Percentiles rank a stretch among this genome's conserved stretches.
phyloP scores from a whole-genome alignment of 2,329 filamentous ascomycete species.

The Hypoxylon sp. region DNA sequence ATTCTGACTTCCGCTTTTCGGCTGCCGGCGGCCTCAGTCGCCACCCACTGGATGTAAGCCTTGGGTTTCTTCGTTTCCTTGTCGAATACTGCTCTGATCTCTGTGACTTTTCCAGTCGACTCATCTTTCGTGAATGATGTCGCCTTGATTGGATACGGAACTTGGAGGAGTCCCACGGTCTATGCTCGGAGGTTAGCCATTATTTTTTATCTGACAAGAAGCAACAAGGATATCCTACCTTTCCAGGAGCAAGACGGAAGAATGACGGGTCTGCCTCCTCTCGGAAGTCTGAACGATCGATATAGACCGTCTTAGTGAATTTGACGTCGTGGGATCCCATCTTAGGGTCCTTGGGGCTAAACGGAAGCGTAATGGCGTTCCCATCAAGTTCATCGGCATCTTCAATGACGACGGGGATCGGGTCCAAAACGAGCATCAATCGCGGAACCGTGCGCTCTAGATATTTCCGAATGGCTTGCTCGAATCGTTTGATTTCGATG shows the following conservation, averaged over 20 bases:
- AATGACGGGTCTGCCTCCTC: slow-evolving; percentile 77
- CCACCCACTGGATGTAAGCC: slow-evolving; percentile 91
- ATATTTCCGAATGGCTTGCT: slow-evolving; percentile 84
- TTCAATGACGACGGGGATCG: slow-evolving; percentile 82
- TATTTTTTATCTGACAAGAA: slow-evolving; percentile 52
- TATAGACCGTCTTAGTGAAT: slow-evolving; percentile 83
- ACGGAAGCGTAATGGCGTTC: slow-evolving; percentile 69
- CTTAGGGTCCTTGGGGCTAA: slow-evolving; percentile 80
- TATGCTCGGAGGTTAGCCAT: slow-evolving; percentile 51
- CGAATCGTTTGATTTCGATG: slow-evolving; percentile 84
- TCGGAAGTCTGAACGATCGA: slow-evolving; percentile 82
- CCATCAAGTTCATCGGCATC: slow-evolving; percentile 73
- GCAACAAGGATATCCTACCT: slow-evolving; percentile 71
- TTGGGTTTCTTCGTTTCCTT: slow-evolving; percentile 78
- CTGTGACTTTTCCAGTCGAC: slow-evolving; percentile 67
- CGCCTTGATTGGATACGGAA: slow-evolving; percentile 74
- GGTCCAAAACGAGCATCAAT: slow-evolving; percentile 88
- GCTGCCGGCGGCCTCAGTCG: slow-evolving; percentile 63
- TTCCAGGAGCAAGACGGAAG: slow-evolving; percentile 75
- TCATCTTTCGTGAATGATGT: slow-evolving; percentile 73
- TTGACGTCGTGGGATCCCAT: slow-evolving; percentile 68
- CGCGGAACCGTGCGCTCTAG: slow-evolving; percentile 88
- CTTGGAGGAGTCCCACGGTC: slow-evolving; percentile 76
- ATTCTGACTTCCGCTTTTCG: slow-evolving; percentile 78
- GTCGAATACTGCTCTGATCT: slow-evolving; percentile 73